Evolutionary conservation across 139 green algal genomes (phyloP).

Genomic region (Chlorella sp.): DNA sequence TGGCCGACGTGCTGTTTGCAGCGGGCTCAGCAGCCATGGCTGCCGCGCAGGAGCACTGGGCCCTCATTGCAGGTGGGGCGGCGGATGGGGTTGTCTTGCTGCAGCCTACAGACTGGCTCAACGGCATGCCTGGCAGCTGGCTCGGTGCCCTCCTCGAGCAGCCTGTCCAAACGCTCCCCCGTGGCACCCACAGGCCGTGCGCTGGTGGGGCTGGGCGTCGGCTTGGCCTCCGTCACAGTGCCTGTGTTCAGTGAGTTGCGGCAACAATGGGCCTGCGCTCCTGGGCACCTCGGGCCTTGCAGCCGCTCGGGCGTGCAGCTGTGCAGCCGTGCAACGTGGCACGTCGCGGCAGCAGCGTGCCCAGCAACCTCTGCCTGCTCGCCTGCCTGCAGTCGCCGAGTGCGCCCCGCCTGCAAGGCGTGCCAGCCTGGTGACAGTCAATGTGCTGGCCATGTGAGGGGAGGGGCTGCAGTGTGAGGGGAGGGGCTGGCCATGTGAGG

Average conservation of each 20-base stretch:
- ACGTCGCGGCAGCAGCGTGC: no score
- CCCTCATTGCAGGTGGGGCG: constrained; percentile 50
- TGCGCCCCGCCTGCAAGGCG: constrained; percentile 33
- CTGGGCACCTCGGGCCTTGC: no score
- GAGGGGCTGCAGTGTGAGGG: no score
- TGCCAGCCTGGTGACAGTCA: constrained; percentile 64
- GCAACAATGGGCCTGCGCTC: no score
- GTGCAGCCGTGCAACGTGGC: no score
- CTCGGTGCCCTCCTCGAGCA: not conserved
- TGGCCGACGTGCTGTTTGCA: constrained; percentile 60
- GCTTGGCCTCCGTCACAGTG: constrained; percentile 63
- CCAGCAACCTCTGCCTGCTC: no score
- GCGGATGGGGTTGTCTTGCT: not conserved
- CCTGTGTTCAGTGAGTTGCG: constrained; percentile 56
- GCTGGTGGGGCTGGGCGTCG: constrained; percentile 66
- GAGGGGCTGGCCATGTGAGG: not conserved
- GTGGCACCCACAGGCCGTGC: constrained; percentile 43
- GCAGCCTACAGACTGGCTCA: not conserved
- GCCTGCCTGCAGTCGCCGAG: constrained; percentile 49
- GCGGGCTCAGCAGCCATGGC: constrained; percentile 55
- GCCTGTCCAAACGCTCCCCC: not conserved
- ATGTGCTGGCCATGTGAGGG: constrained; percentile 67
- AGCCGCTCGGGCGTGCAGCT: no score
- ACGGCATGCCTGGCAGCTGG: not conserved
- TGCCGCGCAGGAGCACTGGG: constrained; percentile 3